These are phyloP conservation scores for Leptographium wingfieldii DNA, from an alignment of 2,329 filamentous ascomycete species.

Conservation along the genomic window DNA sequence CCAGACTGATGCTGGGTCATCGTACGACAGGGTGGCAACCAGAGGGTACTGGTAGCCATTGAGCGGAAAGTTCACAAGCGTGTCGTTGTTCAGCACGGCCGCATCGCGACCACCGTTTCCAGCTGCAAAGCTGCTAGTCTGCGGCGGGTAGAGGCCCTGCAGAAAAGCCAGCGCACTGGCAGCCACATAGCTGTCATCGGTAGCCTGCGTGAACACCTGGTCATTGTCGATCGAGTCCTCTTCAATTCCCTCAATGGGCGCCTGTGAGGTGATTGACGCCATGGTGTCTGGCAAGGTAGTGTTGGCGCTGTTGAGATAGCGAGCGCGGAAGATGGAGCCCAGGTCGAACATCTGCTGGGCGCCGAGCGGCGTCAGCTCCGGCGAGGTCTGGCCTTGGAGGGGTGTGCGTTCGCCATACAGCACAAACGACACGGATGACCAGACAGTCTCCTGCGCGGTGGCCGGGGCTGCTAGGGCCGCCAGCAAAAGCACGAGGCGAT, in stretches of 20 bases:
- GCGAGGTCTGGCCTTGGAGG: conserved; percentile 15
- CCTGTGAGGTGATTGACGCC: conserved; percentile 17
- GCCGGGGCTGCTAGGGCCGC: not conserved
- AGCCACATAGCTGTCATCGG: conserved; percentile 36
- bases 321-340: conserved; percentile 33
- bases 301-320: conserved; percentile 28
- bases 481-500: not conserved
- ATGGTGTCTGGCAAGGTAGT: conserved; percentile 13
- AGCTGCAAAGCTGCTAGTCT: conserved; percentile 25
- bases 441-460: conserved; percentile 21
- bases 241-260: conserved; percentile 30
- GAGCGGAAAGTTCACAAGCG: conserved; percentile 50
- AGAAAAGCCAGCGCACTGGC: conserved; percentile 65
- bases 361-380: conserved; percentile 36
- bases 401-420: conserved; percentile 43
- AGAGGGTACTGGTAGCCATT: conserved; percentile 71
- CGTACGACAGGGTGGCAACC: conserved; percentile 24
- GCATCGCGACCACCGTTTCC: conserved; percentile 22
- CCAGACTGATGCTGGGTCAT: conserved; percentile 33
- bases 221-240: conserved; percentile 33
- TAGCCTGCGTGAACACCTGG: conserved; percentile 31
- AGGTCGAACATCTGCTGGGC: conserved; percentile 39
- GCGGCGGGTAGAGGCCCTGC: conserved; percentile 74
- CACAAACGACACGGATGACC: conserved; percentile 36
- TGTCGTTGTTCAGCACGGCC: conserved; percentile 26